Conservation (phyloP, 805 yeast species). For the Metschnikowia gruessii region DNA sequence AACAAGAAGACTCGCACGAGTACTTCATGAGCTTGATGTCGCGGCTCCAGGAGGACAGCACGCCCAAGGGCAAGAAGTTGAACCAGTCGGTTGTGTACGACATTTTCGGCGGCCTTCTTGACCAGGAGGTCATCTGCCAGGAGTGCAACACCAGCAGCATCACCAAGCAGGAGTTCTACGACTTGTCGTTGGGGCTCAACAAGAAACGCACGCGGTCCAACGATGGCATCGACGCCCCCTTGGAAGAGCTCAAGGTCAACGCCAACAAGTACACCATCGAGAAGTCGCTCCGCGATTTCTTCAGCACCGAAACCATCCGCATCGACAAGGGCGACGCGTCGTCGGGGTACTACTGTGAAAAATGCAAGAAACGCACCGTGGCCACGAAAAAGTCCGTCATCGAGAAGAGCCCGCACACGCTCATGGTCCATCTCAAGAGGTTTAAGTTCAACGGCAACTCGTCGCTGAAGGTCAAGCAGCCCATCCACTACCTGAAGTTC, state of each 20-base stretch:
- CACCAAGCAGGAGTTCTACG: conserved; percentile 92
- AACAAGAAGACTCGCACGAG: conserved; percentile 97
- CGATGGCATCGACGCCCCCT: conserved; percentile 3
- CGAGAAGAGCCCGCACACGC: conserved; percentile 81
- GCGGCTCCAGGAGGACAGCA: conserved; percentile 85
- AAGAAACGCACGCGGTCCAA: conserved; percentile 30
- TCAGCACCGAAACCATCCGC: conserved; percentile 75
- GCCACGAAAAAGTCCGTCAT: conserved; percentile 77
- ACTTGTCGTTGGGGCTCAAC: conserved; percentile 75
- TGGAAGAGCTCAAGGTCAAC: background rate
- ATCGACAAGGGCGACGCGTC: conserved; percentile 60
- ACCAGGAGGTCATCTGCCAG: conserved; percentile 81
- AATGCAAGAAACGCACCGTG: conserved; percentile 70
- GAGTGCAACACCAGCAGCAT: conserved; percentile 78
- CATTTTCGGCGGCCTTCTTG: conserved; percentile 87
- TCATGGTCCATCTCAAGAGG: conserved; percentile 83
- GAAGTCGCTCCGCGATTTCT: conserved; percentile 75
- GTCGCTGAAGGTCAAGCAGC: conserved; percentile 83
- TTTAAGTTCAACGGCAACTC: conserved; percentile 82
- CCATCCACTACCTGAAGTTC: conserved; percentile 74
- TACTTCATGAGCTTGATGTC: conserved; percentile 90
- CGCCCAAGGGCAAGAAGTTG: conserved; percentile 85
- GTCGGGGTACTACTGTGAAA: conserved; percentile 83
- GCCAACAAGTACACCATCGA: conserved; percentile 54
- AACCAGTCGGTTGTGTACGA: conserved; percentile 83